These are phyloP conservation scores for Populus hybrid DNA, from an alignment of 441 rosid species.

Conservation along the genomic window DNA sequence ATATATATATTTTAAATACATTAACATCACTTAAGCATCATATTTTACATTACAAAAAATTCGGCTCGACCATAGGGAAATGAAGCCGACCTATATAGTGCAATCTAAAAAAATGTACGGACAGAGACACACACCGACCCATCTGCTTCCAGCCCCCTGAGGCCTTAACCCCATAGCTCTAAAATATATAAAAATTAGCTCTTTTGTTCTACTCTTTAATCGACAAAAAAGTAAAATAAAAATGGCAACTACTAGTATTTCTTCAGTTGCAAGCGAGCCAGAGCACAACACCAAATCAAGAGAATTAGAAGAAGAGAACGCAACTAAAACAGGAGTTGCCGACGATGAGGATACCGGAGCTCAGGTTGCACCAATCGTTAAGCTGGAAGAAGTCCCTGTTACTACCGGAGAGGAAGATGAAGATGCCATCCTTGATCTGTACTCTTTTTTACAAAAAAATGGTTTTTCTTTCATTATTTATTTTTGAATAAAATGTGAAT, in stretches of 20 bases:
- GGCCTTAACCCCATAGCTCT: no score
- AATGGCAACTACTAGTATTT: conserved; percentile 10
- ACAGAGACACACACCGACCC: neutral
- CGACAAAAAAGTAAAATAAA: neutral
- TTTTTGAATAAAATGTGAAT: no score
- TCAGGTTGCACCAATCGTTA: conserved; percentile 84
- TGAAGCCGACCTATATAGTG: no score
- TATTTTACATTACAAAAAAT: no score
- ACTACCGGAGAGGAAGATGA: conserved; percentile 94
- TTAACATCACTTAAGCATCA: no score
- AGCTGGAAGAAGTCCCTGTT: conserved; percentile 82
- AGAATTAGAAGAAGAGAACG: conserved; percentile 50
- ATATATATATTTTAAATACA: no score
- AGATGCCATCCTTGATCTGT: conserved; percentile 82
- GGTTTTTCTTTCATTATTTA: neutral
- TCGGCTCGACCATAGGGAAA: no score
- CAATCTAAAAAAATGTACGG: no score
- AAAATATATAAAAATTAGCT: no score
- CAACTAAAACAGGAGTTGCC: conserved; percentile 43
- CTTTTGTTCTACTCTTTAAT: no score
- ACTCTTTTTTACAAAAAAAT: conserved; percentile 5
- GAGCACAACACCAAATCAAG: conserved; percentile 6
- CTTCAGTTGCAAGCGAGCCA: conserved; percentile 3
- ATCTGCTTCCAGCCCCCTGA: no score
- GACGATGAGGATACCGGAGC: conserved; percentile 99